Evolutionary conservation across 768 basidiomycete species (phyloP).

Genomic region (Lyophyllum semitale): DNA sequence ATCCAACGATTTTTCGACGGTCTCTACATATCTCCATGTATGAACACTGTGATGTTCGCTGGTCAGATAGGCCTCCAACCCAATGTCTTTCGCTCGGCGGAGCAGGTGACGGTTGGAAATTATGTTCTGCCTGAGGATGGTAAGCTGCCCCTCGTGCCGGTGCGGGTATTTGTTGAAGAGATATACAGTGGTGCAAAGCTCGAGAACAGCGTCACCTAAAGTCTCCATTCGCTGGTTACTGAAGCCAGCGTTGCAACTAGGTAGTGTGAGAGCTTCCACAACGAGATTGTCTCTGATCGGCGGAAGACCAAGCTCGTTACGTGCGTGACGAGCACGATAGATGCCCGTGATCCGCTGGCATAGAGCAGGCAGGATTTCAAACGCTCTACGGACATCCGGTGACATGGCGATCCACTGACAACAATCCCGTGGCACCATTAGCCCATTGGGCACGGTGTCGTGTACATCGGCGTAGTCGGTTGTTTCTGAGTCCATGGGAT

Average conservation of each 20-base stretch:
- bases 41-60: slow-evolving; percentile 54
- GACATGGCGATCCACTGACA: slow-evolving; percentile 62
- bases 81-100: slow-evolving; percentile 61
- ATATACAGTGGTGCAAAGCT: slow-evolving; percentile 75
- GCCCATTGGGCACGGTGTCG: slow-evolving; percentile 23
- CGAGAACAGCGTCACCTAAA: slow-evolving; percentile 81
- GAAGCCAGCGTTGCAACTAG: slow-evolving; percentile 60
- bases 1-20: slow-evolving; percentile 33
- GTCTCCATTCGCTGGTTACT: slow-evolving; percentile 89
- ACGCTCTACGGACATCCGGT: slow-evolving; percentile 46
- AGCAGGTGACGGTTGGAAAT: slow-evolving; percentile 76
- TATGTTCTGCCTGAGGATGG: slow-evolving; percentile 58
- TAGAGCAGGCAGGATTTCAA: slow-evolving; percentile 65
- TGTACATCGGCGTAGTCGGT: slow-evolving; percentile 10
- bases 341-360: slow-evolving; percentile 66
- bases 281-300: slow-evolving; percentile 57
- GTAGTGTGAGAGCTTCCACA: slow-evolving; percentile 77
- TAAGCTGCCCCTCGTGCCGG: slow-evolving; percentile 83
- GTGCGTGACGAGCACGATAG: slow-evolving; percentile 58
- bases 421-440: slow-evolving; percentile 41
- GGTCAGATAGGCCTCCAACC: slow-evolving; percentile 64
- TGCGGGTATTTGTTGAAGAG: slow-evolving; percentile 75
- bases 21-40: slow-evolving; percentile 59
- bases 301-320: slow-evolving; percentile 60
- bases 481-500: slow-evolving; percentile 25